phyloP scores from a whole-genome alignment of 2,329 filamentous ascomycete species.

The Graphilbum sp. region DNA sequence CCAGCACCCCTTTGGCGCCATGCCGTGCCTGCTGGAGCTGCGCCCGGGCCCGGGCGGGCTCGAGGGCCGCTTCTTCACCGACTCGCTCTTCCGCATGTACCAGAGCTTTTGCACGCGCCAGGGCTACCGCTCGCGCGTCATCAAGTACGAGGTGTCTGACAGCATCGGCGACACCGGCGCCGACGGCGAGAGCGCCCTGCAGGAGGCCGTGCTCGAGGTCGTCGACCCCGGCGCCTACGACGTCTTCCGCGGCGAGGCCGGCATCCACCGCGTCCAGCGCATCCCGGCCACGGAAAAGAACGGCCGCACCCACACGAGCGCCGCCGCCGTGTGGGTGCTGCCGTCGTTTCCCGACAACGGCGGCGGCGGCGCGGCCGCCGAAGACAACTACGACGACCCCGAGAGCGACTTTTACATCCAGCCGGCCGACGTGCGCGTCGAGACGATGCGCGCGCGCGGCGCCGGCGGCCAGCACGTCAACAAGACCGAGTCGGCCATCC shows the following conservation, averaged over 20 bases:
- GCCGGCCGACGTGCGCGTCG: slow-evolving; percentile 61
- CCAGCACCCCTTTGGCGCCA: slow-evolving; percentile 71
- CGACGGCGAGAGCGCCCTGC: slow-evolving; percentile 51
- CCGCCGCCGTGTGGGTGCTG: slow-evolving; percentile 81
- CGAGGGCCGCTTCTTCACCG: slow-evolving; percentile 82
- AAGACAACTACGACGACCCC: slow-evolving; percentile 58
- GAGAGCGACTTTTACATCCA: slow-evolving; percentile 85
- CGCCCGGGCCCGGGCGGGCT: slow-evolving; percentile 82
- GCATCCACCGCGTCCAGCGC: slow-evolving; percentile 88
- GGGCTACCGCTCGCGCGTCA: slow-evolving; percentile 47
- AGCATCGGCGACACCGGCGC: slow-evolving; percentile 36
- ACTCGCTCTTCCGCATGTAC: slow-evolving; percentile 84
- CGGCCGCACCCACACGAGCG: slow-evolving; percentile 84
- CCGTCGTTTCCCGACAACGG: slow-evolving; percentile 56
- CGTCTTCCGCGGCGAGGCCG: slow-evolving; percentile 68
- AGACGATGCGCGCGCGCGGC: slow-evolving; percentile 83
- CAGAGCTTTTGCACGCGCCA: slow-evolving; percentile 49
- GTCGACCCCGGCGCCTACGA: slow-evolving; percentile 65
- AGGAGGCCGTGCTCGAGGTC: slow-evolving; percentile 79
- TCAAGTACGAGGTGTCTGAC: slow-evolving; percentile 70
- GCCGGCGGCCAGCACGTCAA: slow-evolving; percentile 97
- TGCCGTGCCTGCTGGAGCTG: slow-evolving; percentile 85
- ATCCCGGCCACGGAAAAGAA: slow-evolving; percentile 83
- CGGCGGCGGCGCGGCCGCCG: slow-evolving; percentile 9
- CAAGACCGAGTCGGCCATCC: slow-evolving; percentile 90